Conservation (phyloP, 2,329 filamentous ascomycete species). For the Penicillium oxalicum region DNA sequence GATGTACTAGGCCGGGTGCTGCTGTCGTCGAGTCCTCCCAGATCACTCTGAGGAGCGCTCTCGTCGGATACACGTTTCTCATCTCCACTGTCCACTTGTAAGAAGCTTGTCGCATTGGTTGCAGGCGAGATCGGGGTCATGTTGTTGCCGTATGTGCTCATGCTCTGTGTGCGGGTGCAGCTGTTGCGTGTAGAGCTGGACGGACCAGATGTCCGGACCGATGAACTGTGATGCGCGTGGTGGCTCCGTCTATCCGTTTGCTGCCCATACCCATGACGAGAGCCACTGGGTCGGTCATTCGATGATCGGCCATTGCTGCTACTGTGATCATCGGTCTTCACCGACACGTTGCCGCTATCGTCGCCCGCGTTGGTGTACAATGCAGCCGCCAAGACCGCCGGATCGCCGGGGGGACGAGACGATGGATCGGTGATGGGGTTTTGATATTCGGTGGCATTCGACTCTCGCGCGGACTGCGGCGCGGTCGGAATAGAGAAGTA, state of each 20-base stretch:
- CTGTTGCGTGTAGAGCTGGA: slow-evolving; percentile 34
- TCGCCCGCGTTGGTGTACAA: slow-evolving; percentile 22
- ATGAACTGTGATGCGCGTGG: slow-evolving; percentile 31
- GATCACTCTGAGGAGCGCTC: slow-evolving; percentile 26
- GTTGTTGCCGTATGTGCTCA: slow-evolving; percentile 39
- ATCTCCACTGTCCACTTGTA: slow-evolving; percentile 38
- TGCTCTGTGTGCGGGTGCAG: slow-evolving; percentile 37
- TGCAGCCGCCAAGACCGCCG: slow-evolving; percentile 25
- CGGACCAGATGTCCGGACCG: slow-evolving; percentile 29
- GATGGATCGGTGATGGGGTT: slow-evolving; percentile 11
- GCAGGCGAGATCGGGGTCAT: slow-evolving; percentile 39
- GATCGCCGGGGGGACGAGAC: slow-evolving; percentile 19
- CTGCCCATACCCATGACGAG: slow-evolving; percentile 22
- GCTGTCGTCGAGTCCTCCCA: slow-evolving; percentile 24
- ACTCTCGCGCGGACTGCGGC: slow-evolving; percentile 11
- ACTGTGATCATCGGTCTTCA: slow-evolving; percentile 8
- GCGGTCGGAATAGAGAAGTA: slow-evolving; percentile 21
- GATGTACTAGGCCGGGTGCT: slow-evolving; percentile 29
- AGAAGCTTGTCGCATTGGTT: slow-evolving; percentile 42
- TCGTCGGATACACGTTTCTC: slow-evolving; percentile 30
- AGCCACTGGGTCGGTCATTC: slow-evolving; percentile 25
- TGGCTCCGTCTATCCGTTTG: slow-evolving; percentile 18
- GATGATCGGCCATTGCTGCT: slow-evolving; percentile 12
- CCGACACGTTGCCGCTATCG: slow-evolving; percentile 9
- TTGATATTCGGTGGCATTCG: slow-evolving; percentile 13